These are phyloP conservation scores for Przewalskia tangutica DNA, from an alignment of 257 asterid species.

Conservation along the genomic window DNA sequence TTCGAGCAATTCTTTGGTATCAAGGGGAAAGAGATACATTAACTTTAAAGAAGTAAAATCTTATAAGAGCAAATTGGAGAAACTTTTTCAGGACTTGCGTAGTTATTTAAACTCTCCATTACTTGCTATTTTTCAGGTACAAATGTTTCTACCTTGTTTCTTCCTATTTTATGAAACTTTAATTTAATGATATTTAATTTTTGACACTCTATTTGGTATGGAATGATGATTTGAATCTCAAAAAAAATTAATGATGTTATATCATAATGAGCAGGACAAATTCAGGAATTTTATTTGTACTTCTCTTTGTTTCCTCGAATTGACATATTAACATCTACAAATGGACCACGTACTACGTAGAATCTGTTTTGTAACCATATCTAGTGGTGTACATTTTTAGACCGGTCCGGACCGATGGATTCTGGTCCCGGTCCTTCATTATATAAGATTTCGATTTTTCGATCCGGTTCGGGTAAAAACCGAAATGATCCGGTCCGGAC, in stretches of 20 bases:
- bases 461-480: too few relatives aligned
- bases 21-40: conserved; percentile 1
- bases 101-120: not conserved
- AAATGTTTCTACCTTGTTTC: not conserved
- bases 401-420: too few relatives aligned
- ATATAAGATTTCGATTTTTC: too few relatives aligned
- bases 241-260: not conserved
- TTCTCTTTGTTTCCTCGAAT: not conserved
- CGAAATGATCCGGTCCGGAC: too few relatives aligned
- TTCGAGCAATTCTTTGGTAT: conserved; percentile 4
- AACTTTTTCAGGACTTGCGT: not conserved
- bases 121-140: not conserved
- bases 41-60: not conserved
- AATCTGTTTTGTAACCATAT: not conserved
- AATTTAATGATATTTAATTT: not conserved
- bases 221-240: not conserved
- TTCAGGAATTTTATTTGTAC: not conserved
- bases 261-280: not conserved
- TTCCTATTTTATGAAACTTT: too few relatives aligned
- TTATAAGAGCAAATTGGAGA: not conserved
- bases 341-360: conserved; percentile 3
- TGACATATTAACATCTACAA: not conserved
- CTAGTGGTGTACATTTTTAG: too few relatives aligned
- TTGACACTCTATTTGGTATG: not conserved
- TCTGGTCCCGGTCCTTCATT: too few relatives aligned